A percentile compares a stretch with the other conserved stretches of the same genome.
phyloP scores from a whole-genome alignment of 202 grass and related monocot species.

The Zizania palustris region DNA sequence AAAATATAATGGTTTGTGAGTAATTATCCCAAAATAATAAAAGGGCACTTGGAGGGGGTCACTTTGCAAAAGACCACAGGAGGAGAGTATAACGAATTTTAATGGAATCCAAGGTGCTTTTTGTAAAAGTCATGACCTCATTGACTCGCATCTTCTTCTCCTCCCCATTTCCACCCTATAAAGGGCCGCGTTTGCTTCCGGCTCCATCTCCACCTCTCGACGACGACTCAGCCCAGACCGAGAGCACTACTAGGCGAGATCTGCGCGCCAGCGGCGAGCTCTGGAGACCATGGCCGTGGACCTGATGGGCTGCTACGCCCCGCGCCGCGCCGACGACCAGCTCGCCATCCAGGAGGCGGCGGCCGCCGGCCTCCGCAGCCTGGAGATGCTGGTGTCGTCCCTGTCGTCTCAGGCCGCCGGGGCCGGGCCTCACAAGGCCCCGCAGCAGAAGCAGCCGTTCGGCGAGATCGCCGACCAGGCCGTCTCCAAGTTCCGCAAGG shows the following conservation, averaged over 20 bases:
- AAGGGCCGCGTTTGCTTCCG: slow-evolving; percentile 24
- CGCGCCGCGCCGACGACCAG: slow-evolving; percentile 67
- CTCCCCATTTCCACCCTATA: slow-evolving; percentile 62
- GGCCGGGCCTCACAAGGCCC: slow-evolving; percentile 36
- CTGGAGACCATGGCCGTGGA: slow-evolving; percentile 66
- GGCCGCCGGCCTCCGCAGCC: slow-evolving; percentile 61
- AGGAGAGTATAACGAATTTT: neutral
- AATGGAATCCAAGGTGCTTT: slow-evolving; percentile 1
- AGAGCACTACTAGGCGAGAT: slow-evolving; percentile 3
- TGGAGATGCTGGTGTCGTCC: slow-evolving; percentile 78
- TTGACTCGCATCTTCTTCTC: slow-evolving; percentile 54
- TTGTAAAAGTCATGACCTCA: slow-evolving; percentile 12
- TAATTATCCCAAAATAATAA: no score
- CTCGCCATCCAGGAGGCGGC: slow-evolving; percentile 80
- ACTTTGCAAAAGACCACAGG: neutral
- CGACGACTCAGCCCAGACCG: neutral
- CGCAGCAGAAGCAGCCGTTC: slow-evolving; percentile 43
- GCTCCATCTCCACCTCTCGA: slow-evolving; percentile 28
- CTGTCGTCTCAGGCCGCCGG: slow-evolving; percentile 50
- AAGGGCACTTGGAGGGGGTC: no score
- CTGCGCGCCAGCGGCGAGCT: slow-evolving; percentile 23
- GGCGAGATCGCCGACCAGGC: slow-evolving; percentile 83
- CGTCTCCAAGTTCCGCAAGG: slow-evolving; percentile 83
- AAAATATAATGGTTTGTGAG: no score
- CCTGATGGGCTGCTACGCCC: slow-evolving; percentile 74